A percentile compares a stretch with the other conserved stretches of the same genome.
phyloP scores from a whole-genome alignment of 2,329 filamentous ascomycete species.

The Metarhizium robertsii region DNA sequence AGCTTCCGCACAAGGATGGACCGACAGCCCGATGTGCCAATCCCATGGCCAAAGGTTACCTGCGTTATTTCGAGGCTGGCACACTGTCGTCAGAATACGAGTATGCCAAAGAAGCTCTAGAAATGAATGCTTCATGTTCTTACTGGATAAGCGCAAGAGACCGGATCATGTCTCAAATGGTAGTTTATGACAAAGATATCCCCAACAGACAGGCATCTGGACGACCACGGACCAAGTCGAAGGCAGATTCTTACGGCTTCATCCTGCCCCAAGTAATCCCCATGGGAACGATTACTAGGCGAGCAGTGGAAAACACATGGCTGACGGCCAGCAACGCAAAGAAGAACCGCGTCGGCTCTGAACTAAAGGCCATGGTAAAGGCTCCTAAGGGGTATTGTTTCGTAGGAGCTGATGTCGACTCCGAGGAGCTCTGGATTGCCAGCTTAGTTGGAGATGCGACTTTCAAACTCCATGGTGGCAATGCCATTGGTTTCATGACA shows the following conservation, averaged over 20 bases:
- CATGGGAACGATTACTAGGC: conserved; percentile 93
- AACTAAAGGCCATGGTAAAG: conserved; percentile 93
- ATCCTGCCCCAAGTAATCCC: conserved; percentile 94
- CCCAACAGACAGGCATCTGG: conserved; percentile 1
- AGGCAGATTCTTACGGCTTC: conserved; percentile 46
- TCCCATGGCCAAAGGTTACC: conserved; percentile 84
- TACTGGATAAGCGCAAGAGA: conserved; percentile 98
- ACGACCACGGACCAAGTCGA: conserved; percentile 9
- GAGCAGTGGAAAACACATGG: conserved; percentile 97
- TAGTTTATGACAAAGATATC: conserved; percentile 69
- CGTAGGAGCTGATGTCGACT: conserved; percentile 95
- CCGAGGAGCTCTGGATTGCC: conserved; percentile 96
- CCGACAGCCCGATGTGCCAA: conserved; percentile 75
- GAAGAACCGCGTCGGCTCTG: conserved; percentile 88
- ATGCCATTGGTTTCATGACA: conserved; percentile 98
- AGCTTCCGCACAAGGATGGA: conserved; percentile 93
- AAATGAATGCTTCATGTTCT: conserved; percentile 98
- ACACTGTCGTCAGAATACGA: conserved; percentile 77
- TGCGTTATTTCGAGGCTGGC: conserved; percentile 84
- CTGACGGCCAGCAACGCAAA: conserved; percentile 96
- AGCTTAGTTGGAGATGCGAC: conserved; percentile 90
- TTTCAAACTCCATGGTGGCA: conserved; percentile 91
- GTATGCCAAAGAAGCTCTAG: conserved; percentile 87
- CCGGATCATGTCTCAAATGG: conserved; percentile 89
- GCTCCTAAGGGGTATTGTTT: conserved; percentile 87